A percentile compares a stretch with the other conserved stretches of the same genome.
phyloP scores from a whole-genome alignment of 768 basidiomycete species.

The Rickenella mellea region DNA sequence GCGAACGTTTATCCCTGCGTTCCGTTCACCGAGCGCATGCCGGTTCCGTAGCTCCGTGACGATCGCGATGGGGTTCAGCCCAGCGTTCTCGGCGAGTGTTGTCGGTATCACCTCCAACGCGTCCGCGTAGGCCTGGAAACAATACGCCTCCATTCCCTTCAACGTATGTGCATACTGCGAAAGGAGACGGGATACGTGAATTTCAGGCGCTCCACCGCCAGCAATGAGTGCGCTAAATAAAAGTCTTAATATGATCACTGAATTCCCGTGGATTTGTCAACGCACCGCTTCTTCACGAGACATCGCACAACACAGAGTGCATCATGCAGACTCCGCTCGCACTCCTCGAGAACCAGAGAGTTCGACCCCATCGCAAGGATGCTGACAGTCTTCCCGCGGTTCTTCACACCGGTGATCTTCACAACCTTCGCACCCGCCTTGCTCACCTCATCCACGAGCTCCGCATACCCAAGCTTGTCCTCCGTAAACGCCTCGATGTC shows the following conservation, averaged over 20 bases:
- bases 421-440: conserved; percentile 84
- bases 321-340: conserved; percentile 94
- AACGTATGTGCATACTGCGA: conserved; percentile 87
- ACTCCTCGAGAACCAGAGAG: conserved; percentile 89
- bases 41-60: conserved; percentile 96
- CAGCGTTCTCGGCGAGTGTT: conserved; percentile 96
- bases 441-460: conserved; percentile 84
- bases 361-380: conserved; percentile 94
- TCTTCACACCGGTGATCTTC: conserved; percentile 89
- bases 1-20: conserved; percentile 96
- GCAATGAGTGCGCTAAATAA: conserved; percentile 74
- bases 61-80: conserved; percentile 94
- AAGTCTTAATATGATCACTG: not conserved
- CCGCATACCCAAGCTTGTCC: conserved; percentile 95
- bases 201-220: conserved; percentile 96
- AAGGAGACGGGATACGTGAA: conserved; percentile 87
- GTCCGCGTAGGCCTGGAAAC: conserved; percentile 97
- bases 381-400: conserved; percentile 88
- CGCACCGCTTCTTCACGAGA: conserved; percentile 94
- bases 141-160: conserved; percentile 98
- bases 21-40: conserved; percentile 89
- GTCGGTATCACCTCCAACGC: conserved; percentile 97
- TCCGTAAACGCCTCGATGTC: conserved; percentile 97
- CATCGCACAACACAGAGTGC: conserved; percentile 98
- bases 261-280: not conserved